Conservation (phyloP, 148 eudicot species). For the Vaccinium macrocarpon region DNA sequence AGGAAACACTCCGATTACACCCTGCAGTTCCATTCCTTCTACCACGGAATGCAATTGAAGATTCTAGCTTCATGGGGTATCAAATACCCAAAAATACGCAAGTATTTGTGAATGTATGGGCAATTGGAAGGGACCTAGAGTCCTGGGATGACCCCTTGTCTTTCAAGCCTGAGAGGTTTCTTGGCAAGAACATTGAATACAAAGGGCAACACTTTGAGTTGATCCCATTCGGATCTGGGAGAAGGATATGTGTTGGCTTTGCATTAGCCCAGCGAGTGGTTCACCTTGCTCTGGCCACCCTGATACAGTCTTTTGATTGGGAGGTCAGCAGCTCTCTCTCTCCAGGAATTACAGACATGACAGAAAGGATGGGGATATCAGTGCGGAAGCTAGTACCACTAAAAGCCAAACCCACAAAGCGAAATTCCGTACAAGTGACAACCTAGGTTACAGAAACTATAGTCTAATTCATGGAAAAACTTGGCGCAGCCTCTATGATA, state of each 20-base stretch:
- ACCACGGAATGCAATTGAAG: conserved; percentile 6
- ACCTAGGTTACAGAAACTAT: background rate
- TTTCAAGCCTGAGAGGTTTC: conserved; percentile 42
- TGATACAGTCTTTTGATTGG: conserved; percentile 16
- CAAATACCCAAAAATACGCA: conserved; percentile 8
- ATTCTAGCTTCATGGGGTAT: conserved; percentile 3
- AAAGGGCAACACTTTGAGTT: conserved; percentile 42
- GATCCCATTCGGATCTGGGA: conserved; percentile 43
- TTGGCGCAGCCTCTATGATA: too few relatives aligned
- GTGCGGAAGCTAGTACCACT: conserved; percentile 1
- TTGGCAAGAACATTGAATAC: conserved; percentile 25
- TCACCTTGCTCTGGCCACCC: conserved; percentile 22
- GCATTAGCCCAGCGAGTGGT: conserved; percentile 28
- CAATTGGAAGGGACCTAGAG: conserved; percentile 23
- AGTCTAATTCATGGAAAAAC: too few relatives aligned
- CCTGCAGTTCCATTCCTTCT: background rate
- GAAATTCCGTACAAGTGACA: background rate
- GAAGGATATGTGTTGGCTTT: conserved; percentile 31
- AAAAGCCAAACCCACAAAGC: conserved; percentile 12
- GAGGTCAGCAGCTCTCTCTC: background rate
- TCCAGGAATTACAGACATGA: conserved; percentile 10
- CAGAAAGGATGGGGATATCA: conserved; percentile 6
- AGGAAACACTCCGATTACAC: conserved; percentile 9
- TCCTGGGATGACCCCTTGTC: conserved; percentile 31
- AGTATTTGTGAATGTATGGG: background rate